Conservation (phyloP, 768 basidiomycete genomes). For the Termitomyces sp. region DNA sequence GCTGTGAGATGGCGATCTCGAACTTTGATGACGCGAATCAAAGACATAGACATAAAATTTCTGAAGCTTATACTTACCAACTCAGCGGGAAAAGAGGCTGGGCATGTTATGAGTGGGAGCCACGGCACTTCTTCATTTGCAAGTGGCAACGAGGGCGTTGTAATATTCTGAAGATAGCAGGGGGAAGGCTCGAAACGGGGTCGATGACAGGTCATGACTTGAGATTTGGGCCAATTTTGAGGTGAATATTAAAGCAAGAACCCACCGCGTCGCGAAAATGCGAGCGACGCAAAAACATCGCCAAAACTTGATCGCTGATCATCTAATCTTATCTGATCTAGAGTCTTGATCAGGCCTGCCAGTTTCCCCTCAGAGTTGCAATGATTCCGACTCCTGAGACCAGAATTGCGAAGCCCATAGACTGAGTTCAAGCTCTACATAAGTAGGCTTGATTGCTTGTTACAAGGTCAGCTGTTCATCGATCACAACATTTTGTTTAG, state of each 20-base stretch:
- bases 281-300: no score
- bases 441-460: not conserved
- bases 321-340: not conserved
- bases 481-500: not conserved
- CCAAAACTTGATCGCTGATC: no score
- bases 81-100: slow-evolving; percentile 36
- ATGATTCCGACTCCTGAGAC: no score
- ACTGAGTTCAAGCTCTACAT: no score
- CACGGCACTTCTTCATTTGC: slow-evolving; percentile 9
- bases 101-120: slow-evolving; percentile 37
- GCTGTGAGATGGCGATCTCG: slow-evolving; percentile 61
- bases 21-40: slow-evolving; percentile 45
- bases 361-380: no score
- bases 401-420: not conserved
- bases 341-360: no score
- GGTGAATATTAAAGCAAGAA: not conserved
- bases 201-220: slow-evolving; percentile 7
- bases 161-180: not conserved
- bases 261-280: not conserved
- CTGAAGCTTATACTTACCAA: slow-evolving; percentile 28
- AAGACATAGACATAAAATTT: not conserved
- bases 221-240: no score
- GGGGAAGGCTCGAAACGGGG: slow-evolving; percentile 17
- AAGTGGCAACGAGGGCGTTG: slow-evolving; percentile 3
- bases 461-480: not conserved